Evolutionary conservation across 2,329 filamentous ascomycete genomes (phyloP), one percentile per base, ranked within the genome.

Genomic region (Scytalidium lignicola): DNA sequence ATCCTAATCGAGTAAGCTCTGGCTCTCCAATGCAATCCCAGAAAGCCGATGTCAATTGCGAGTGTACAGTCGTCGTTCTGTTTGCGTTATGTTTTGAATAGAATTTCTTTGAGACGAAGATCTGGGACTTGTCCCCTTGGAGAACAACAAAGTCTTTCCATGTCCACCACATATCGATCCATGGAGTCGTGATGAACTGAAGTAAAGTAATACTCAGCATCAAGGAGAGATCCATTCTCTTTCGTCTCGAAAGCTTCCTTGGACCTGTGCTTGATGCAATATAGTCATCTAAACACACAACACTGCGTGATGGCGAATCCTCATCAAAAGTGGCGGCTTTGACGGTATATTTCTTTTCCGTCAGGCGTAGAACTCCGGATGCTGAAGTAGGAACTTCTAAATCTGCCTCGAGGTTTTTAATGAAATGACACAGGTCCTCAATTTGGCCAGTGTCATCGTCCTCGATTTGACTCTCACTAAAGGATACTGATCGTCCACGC

Each of bases 91-190:
- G 17, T 23, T 22, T 44, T 13, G 50, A 52, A 21, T 47, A 52
- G 23, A 52, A 52, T n/a, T 40, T 47, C 15, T 52, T 40, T 5
- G 50, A 47, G 29, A 52, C 41, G 18, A 52, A 52, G 7, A 52
- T 46, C 26, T 51, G 46, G 2, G 46, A 43, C n/a, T 40, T 46
- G 23, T 51, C 44, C 23, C 43, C 44, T 28, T 41, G 46, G 12
- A 49, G 10, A 19, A 51, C 40, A 23, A 5, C 41, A 40, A 51
- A 49, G 23, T 51, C 50, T 29, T 48, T 43, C 43, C 47, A 49
- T 20, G 50, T 46, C 50, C 50, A 49, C 37, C 43, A 43, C 26
- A 40, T 43, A 41, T 46, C 43, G 19, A 51, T 42, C 50, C 50
- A 51, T 1, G 32, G 39, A 2, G 46, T 51, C 15, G 37, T 43